Conservation (phyloP, 108 stramenopile genomes). For the Nannochloropsis granulata region DNA sequence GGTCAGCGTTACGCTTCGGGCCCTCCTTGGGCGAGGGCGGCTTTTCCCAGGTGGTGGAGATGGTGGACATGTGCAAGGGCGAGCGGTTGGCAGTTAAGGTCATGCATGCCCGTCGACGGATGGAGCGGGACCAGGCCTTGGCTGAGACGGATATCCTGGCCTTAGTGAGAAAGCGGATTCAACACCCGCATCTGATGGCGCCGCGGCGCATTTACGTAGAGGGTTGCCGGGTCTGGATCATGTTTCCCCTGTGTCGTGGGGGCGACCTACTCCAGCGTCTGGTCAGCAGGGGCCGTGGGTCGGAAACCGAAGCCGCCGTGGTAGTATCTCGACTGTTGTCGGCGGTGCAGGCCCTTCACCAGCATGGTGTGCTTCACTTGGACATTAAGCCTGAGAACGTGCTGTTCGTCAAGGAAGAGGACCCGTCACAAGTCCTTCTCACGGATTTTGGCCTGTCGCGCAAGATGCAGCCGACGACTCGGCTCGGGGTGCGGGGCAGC, state of each 20-base stretch:
- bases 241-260: conserved; percentile 15
- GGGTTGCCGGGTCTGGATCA: conserved; percentile 5
- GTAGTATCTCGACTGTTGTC: not conserved
- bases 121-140: conserved; percentile 12
- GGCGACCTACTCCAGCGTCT: conserved; percentile 12
- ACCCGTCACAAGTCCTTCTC: not conserved
- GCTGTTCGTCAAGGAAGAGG: not conserved
- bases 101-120: conserved; percentile 3
- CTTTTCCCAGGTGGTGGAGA: not conserved
- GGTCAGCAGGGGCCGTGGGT: not conserved
- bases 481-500: not conserved
- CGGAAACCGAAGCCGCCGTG: conserved; percentile 8
- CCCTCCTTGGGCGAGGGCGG: not conserved
- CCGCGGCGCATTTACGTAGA: conserved; percentile 7
- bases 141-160: conserved; percentile 14
- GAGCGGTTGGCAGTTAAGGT: conserved; percentile 17
- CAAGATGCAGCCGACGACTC: not conserved
- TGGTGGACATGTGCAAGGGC: conserved; percentile 8
- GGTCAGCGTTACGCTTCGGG: not conserved
- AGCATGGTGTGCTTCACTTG: conserved; percentile 16
- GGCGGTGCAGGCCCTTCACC: conserved; percentile 6
- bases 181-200: conserved; percentile 9
- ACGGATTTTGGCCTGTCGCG: conserved; percentile 19
- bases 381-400: conserved; percentile 24
- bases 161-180: not conserved